Evolutionary conservation across 352 stramenopile species (phyloP).

Genomic region (Elongisporangium prolatum): DNA sequence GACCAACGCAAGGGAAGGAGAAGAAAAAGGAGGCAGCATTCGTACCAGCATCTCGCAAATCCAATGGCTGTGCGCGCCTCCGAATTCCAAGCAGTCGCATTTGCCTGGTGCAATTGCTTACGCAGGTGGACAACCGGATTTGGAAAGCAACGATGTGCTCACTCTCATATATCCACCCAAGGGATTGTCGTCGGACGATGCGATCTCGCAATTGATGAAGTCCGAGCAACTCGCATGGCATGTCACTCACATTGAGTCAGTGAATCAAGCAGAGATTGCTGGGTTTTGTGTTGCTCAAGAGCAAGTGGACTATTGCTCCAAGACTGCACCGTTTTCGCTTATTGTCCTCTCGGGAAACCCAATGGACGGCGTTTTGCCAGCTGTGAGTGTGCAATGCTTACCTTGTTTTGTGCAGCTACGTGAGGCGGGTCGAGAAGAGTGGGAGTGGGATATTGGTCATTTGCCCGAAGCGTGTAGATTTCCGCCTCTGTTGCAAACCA

Average conservation of each 20-base stretch:
- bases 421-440: slow-evolving; percentile 62
- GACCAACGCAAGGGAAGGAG: background rate
- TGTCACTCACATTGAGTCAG: slow-evolving; percentile 28
- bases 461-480: slow-evolving; percentile 28
- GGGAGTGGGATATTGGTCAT: slow-evolving; percentile 50
- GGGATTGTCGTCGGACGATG: slow-evolving; percentile 33
- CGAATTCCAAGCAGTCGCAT: slow-evolving; percentile 41
- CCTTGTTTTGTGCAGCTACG: slow-evolving; percentile 53
- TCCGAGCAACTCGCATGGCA: slow-evolving; percentile 54
- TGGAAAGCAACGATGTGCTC: slow-evolving; percentile 21
- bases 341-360: slow-evolving; percentile 69
- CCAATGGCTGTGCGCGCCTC: slow-evolving; percentile 59
- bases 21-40: background rate
- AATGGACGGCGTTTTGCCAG: slow-evolving; percentile 59
- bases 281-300: slow-evolving; percentile 40
- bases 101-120: slow-evolving; percentile 53
- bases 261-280: slow-evolving; percentile 47
- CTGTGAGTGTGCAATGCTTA: slow-evolving; percentile 56
- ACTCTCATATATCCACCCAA: slow-evolving; percentile 40
- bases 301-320: slow-evolving; percentile 47
- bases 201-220: slow-evolving; percentile 47
- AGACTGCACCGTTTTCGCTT: slow-evolving; percentile 50
- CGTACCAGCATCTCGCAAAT: slow-evolving; percentile 33
- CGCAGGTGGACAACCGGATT: slow-evolving; percentile 18
- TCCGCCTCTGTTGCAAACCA: slow-evolving; percentile 45